Percentiles rank a stretch among this genome's conserved stretches.
phyloP scores from a whole-genome alignment of 139 green algal genomes.

The Gonium pectorale region DNA sequence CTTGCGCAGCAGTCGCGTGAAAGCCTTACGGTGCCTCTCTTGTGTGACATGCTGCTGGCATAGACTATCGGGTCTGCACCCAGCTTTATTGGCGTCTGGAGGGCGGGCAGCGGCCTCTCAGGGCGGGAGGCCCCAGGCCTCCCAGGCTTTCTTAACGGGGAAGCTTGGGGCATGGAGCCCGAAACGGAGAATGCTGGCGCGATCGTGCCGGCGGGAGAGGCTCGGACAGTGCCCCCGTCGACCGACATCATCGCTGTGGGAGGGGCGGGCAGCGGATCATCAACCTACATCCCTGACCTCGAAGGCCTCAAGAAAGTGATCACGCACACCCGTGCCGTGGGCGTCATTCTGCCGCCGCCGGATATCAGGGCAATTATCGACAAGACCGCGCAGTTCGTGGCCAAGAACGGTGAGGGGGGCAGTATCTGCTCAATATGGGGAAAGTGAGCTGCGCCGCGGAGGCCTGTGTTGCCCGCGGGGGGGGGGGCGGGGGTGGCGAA shows the following conservation, averaged over 20 bases:
- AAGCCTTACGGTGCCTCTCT: too few relatives aligned
- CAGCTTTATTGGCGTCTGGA: too few relatives aligned
- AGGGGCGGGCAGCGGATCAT: not conserved
- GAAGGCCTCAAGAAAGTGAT: conserved; percentile 73
- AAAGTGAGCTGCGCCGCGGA: too few relatives aligned
- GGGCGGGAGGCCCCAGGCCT: not conserved
- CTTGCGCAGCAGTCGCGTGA: too few relatives aligned
- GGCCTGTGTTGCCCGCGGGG: too few relatives aligned
- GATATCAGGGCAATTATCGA: conserved; percentile 98
- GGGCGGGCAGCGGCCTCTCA: too few relatives aligned
- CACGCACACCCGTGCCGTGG: conserved; percentile 93
- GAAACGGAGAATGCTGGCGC: conserved; percentile 42
- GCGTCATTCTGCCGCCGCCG: conserved; percentile 93
- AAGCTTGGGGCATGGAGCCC: conserved; percentile 35
- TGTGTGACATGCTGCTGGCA: too few relatives aligned
- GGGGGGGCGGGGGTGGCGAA: too few relatives aligned
- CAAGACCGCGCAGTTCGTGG: conserved; percentile 98
- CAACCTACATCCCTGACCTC: conserved; percentile 53
- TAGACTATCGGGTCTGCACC: too few relatives aligned
- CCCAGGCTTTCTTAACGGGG: conserved; percentile 52
- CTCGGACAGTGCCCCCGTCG: conserved; percentile 52
- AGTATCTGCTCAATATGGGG: too few relatives aligned
- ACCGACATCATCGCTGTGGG: conserved; percentile 34
- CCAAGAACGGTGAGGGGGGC: conserved; percentile 87
- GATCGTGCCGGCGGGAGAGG: conserved; percentile 79